Conservation (phyloP, 2,329 filamentous ascomycete species). For the Pseudohalonectria lignicola region DNA sequence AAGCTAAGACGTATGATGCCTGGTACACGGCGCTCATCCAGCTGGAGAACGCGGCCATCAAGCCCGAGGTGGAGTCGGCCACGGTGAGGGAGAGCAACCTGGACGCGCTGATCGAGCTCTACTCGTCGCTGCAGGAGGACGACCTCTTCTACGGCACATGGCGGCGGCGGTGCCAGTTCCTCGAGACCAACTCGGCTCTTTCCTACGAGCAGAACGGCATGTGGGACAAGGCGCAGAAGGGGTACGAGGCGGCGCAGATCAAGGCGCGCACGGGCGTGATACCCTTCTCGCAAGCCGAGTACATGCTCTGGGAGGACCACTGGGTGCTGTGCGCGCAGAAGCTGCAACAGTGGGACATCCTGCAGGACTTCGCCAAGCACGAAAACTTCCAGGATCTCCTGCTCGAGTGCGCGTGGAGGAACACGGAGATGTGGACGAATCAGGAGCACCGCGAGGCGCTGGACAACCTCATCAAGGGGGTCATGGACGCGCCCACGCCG, state of each 20-base stretch:
- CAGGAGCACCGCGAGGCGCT: constrained; percentile 79
- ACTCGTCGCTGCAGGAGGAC: constrained; percentile 82
- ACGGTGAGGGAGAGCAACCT: constrained; percentile 86
- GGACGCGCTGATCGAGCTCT: constrained; percentile 90
- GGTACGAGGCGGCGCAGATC: constrained; percentile 94
- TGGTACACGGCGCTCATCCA: constrained; percentile 95
- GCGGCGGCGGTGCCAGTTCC: constrained; percentile 88
- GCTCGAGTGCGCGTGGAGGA: constrained; percentile 90
- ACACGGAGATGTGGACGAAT: constrained; percentile 89
- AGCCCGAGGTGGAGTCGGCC: constrained; percentile 73
- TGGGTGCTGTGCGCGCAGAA: constrained; percentile 98
- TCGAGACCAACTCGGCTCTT: constrained; percentile 92
- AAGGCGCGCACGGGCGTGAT: constrained; percentile 94
- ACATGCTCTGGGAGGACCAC: constrained; percentile 99
- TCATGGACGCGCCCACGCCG: constrained; percentile 94
- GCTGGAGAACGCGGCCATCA: constrained; percentile 80
- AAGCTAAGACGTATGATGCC: constrained; percentile 85
- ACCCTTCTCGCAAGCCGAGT: constrained; percentile 91
- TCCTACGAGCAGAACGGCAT: constrained; percentile 98
- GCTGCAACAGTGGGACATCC: constrained; percentile 96
- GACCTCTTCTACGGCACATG: constrained; percentile 97
- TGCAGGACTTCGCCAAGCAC: constrained; percentile 96
- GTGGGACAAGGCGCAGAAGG: constrained; percentile 97
- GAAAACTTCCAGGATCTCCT: constrained; percentile 97
- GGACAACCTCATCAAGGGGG: constrained; percentile 87